Evolutionary conservation across 805 yeast genomes (phyloP).

Genomic region (Ogataea methylovora): DNA sequence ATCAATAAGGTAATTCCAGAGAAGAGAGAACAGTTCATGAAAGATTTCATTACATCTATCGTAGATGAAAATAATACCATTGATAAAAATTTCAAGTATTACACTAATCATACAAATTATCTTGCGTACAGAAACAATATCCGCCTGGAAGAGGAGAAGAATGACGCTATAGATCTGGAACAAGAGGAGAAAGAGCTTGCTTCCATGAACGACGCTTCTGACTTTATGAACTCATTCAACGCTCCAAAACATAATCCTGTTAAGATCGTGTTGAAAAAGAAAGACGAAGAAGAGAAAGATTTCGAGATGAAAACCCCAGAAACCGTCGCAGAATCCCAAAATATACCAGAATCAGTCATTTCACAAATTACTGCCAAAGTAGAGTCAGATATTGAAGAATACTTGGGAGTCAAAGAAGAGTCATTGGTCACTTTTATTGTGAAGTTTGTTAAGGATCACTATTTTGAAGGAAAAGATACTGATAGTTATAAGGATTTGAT

Average conservation of each 20-base stretch:
- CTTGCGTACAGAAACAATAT: conserved; percentile 29
- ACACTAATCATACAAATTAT: conserved; percentile 36
- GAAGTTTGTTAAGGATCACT: conserved; percentile 29
- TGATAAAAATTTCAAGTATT: conserved; percentile 27
- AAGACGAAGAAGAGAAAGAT: conserved; percentile 4
- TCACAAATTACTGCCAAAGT: conserved; percentile 27
- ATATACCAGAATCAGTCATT: conserved; percentile 10
- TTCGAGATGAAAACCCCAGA: neutral
- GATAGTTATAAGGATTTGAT: conserved; percentile 28
- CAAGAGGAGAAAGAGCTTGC: conserved; percentile 23
- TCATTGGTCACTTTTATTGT: conserved; percentile 37
- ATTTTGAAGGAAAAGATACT: conserved; percentile 17
- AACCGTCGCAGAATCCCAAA: conserved; percentile 3
- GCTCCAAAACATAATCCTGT: conserved; percentile 12
- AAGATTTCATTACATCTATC: conserved; percentile 20
- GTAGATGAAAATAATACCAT: conserved; percentile 21
- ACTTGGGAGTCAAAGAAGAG: conserved; percentile 46
- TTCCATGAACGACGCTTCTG: conserved; percentile 6
- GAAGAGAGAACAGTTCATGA: conserved; percentile 17
- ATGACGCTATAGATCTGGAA: conserved; percentile 32
- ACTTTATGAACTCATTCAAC: conserved; percentile 12
- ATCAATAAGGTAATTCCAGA: conserved; percentile 9
- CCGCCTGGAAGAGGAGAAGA: conserved; percentile 33
- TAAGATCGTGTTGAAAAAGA: conserved; percentile 15
- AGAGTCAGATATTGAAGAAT: conserved; percentile 39